These are phyloP conservation scores for Epichloe bromicola DNA, from an alignment of 2,329 filamentous ascomycete genomes.

Conservation along the genomic window DNA sequence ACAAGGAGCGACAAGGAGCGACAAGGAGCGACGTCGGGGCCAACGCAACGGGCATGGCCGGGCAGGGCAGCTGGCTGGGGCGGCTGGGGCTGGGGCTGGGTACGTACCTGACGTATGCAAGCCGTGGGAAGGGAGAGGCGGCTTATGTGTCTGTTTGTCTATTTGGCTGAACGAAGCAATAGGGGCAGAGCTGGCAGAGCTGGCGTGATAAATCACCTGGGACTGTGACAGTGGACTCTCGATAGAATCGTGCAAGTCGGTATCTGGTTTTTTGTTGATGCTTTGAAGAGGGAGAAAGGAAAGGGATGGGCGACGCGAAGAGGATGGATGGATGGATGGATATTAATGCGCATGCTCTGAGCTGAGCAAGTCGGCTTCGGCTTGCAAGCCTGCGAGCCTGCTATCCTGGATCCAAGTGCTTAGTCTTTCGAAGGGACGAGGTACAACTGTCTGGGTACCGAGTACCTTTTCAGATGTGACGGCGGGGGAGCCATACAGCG, in stretches of 20 bases:
- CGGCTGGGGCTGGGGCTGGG: background rate
- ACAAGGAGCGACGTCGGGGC: background rate
- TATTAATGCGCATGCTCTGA: conserved; percentile 10
- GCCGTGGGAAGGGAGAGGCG: conserved; percentile 13
- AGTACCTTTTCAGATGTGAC: background rate
- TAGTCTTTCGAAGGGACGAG: background rate
- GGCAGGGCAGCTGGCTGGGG: no score
- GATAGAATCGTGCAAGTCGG: conserved; percentile 38
- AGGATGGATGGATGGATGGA: conserved; percentile 17
- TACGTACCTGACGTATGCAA: conserved; percentile 23
- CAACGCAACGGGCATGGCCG: no score
- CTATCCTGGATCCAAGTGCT: background rate
- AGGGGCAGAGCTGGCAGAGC: conserved; percentile 23
- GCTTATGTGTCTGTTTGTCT: conserved; percentile 9
- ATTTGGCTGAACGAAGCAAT: conserved; percentile 14
- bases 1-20: background rate
- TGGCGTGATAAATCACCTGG: conserved; percentile 39
- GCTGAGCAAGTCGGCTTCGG: background rate
- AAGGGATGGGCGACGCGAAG: conserved; percentile 21
- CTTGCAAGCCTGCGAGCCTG: background rate
- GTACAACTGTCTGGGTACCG: background rate
- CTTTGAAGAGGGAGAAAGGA: conserved; percentile 26
- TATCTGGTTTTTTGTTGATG: conserved; percentile 37
- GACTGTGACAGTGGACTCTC: conserved; percentile 50
- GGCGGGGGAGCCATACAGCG: background rate